phyloP scores from a whole-genome alignment of 2,329 filamentous ascomycete species.

The Zasmidium angulare region DNA sequence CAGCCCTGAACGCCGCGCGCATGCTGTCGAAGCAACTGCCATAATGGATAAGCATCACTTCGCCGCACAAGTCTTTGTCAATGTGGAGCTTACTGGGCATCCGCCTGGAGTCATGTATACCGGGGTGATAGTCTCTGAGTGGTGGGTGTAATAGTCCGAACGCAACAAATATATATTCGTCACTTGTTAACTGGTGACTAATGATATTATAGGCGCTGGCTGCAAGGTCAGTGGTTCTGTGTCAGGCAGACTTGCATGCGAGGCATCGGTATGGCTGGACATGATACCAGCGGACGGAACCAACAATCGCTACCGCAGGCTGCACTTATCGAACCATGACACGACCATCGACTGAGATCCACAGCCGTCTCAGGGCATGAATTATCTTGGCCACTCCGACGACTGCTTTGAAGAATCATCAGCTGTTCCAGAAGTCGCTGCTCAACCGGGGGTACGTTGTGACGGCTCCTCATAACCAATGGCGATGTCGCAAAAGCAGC shows the following conservation, averaged over 20 bases:
- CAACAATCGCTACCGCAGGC: too few relatives aligned
- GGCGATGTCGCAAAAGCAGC: not conserved
- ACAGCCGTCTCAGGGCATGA: too few relatives aligned
- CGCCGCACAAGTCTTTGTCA: not conserved
- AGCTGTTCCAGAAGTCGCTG: too few relatives aligned
- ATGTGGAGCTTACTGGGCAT: slow-evolving; percentile 2
- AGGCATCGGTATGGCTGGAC: not conserved
- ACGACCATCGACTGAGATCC: too few relatives aligned
- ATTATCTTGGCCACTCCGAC: too few relatives aligned
- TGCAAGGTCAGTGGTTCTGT: not conserved
- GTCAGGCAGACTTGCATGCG: not conserved
- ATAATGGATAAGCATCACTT: not conserved
- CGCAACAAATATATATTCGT: not conserved
- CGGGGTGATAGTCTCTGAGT: not conserved
- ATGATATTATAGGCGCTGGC: not conserved
- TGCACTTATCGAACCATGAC: too few relatives aligned
- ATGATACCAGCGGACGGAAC: not conserved
- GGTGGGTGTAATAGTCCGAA: not conserved
- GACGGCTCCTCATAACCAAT: too few relatives aligned
- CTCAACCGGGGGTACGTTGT: too few relatives aligned
- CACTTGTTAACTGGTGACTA: not conserved
- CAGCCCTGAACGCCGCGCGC: not conserved
- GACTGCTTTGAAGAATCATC: too few relatives aligned
- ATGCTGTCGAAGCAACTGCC: not conserved
- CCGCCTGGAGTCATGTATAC: not conserved